Evolutionary conservation across 805 yeast species (phyloP), one percentile per base, ranked within the genome.

Genomic region (Candida vaughaniae): DNA sequence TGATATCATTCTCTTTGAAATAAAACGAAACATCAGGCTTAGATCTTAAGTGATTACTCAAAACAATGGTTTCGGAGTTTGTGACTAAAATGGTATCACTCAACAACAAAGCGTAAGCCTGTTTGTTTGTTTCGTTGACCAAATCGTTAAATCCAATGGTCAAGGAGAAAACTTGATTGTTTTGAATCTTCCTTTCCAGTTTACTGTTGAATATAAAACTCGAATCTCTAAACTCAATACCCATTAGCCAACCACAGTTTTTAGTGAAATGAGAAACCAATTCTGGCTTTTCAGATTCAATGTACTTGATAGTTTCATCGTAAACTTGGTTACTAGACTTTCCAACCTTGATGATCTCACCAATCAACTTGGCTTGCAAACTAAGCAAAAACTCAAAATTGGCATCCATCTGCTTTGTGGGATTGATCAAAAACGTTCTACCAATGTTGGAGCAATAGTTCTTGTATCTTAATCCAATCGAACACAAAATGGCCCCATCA

Each of bases 351-450:
- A 88, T 66, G 22, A 77, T 59, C 2, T 43, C 51, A 14, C 66
- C 45, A 9, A 82, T 56, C n/a, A 87, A 75, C 53, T 78, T 77
- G 30, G 71, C 68, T 63, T 91, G 95, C 29, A 89, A 71, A 33
- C 71, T 71, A 38, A 86, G 60, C 47, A 90, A 67, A 51, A 85
- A 78, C 43, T 84, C 91, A 60, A 91, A 91, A 58, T 85, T 83
- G 36, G 70, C 64, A 48, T 85, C 91, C 70, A 87, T 80, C 45
- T 80, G 83, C 35, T 78, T 75, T 3, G 95, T 73, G 8, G 97
- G 97, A 56, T 87, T 95, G 52, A 91, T 86, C 56, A 91, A 70
- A 51, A 86, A 91, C 1, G 96, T 85, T 60, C 98, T 76, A 6
- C 84, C 90, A 31, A 91, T 67, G 51, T 85, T 87, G 5, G 96